Conservation (phyloP, 192 early-diverging fungal species). For the Gonapodya sp. region DNA sequence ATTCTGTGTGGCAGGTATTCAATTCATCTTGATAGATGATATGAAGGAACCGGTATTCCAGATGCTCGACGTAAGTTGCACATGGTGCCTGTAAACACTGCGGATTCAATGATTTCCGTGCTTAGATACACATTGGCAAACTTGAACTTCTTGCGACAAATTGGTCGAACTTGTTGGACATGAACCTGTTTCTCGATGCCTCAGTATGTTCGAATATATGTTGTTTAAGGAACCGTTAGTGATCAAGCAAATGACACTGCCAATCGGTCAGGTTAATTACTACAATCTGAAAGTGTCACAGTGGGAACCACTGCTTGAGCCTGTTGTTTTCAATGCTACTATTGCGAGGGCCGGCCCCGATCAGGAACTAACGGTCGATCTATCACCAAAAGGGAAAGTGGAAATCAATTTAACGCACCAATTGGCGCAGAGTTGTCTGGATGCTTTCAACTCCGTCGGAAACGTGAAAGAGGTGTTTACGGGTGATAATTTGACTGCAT, state of each 20-base stretch:
- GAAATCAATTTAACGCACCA: conserved; percentile 84
- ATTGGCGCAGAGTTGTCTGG: conserved; percentile 32
- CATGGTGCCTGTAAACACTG: no score
- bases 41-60: conserved; percentile 46
- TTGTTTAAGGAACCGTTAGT: no score
- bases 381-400: conserved; percentile 60
- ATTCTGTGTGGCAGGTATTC: conserved; percentile 55
- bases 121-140: conserved; percentile 72
- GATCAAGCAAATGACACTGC: neutral
- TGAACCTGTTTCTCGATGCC: neutral
- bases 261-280: conserved; percentile 47
- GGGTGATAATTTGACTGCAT: conserved; percentile 3
- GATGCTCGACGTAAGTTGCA: conserved; percentile 2
- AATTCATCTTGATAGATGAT: conserved; percentile 85
- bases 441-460: conserved; percentile 18
- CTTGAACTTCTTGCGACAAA: conserved; percentile 69
- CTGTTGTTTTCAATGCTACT: conserved; percentile 25
- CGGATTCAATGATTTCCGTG: no score
- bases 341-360: conserved; percentile 9
- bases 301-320: conserved; percentile 96
- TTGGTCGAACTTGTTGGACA: conserved; percentile 49
- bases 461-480: conserved; percentile 12
- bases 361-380: conserved; percentile 35
- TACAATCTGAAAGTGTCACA: conserved; percentile 97
- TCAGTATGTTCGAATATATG: neutral